Conservation (phyloP, 345 rosid species). For the Bruguiera parviflora region DNA sequence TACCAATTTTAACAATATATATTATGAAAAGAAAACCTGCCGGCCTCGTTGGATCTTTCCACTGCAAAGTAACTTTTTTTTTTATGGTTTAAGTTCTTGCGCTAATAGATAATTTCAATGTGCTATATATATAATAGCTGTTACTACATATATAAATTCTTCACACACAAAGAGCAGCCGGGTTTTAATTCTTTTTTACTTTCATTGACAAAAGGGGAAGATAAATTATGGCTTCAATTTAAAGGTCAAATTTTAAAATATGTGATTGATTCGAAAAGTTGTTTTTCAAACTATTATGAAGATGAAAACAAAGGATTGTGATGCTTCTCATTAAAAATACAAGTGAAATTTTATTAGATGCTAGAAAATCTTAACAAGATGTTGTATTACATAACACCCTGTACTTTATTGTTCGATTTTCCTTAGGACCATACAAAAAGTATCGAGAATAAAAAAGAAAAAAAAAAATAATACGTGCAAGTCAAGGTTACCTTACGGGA, state of each 20-base stretch:
- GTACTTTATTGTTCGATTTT: not conserved
- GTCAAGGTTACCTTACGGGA: conserved; percentile 5
- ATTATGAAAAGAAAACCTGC: conserved; percentile 16
- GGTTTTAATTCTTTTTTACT: not conserved
- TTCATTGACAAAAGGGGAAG: conserved; percentile 6
- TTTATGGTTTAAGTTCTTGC: not conserved
- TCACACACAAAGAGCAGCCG: not conserved
- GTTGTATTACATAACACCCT: not conserved
- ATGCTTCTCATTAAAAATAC: conserved; percentile 25
- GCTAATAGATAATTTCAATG: too few relatives aligned
- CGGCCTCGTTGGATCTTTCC: conserved; percentile 20
- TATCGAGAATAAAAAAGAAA: not conserved
- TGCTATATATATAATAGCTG: too few relatives aligned
- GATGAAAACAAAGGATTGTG: conserved; percentile 26
- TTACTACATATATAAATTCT: not conserved
- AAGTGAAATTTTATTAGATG: conserved; percentile 14
- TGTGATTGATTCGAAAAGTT: conserved; percentile 19
- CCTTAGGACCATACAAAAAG: not conserved
- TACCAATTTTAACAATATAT: conserved; percentile 13
- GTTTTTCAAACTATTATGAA: conserved; percentile 15
- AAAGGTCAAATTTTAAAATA: conserved; percentile 34
- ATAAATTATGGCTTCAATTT: conserved; percentile 7
- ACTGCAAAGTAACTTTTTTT: conserved; percentile 18
- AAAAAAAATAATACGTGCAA: not conserved
- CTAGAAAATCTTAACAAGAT: conserved; percentile 22